Base-by-base conservation (phyloP, 2,329 filamentous ascomycete genomes). In the Colletotrichum sp. region DNA sequence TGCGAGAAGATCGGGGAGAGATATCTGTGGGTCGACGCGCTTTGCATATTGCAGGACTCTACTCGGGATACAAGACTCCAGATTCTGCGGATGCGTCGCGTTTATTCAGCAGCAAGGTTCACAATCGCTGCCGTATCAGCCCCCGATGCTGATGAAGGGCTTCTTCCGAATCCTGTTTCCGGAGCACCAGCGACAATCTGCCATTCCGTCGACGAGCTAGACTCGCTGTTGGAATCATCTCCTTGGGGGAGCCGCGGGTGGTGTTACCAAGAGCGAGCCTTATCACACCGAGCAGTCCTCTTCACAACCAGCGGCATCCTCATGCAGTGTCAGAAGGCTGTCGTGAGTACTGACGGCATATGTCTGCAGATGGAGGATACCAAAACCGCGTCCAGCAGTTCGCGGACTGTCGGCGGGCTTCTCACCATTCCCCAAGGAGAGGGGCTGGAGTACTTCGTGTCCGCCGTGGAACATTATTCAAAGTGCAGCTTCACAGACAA, bases 311-410 rank as follows among this genome's bases (percentile, higher is more conserved):
- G 24, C 26, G 55, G 55, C 3, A 28, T 58, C 13, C 18, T 58
- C 9, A 24, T 58, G 4, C 55, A 58, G 55, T 58, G 55, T 28
- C 55, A 58, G 55, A 28, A 58, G 7, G 55, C 21, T 28, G n/a
- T 58, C 7, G 16, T 28, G 5, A 24, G 26, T 4, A 18, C 16
- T 9, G 24, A 28, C 0, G 24, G 7, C 21, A 1, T 16, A 6
- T 2, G 7, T 16, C 24, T 58, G 1, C 55, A 58, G 4, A 1
- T 1, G 1, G 0, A 7, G 0, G 26, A 18, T 26, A 1, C 55
- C 21, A 58, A 28, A 58, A 24, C 16, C 24, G 55, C 21, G 26
- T 28, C 55, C 12, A 16, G 26, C 55, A 58, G 55, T 7, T 58
- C 55, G 4, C 24, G 26, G 3, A 58, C 21, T 1, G 55, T 58